Conservation (phyloP, 345 rosid species). For the Psidium friedrichsthalianum region DNA sequence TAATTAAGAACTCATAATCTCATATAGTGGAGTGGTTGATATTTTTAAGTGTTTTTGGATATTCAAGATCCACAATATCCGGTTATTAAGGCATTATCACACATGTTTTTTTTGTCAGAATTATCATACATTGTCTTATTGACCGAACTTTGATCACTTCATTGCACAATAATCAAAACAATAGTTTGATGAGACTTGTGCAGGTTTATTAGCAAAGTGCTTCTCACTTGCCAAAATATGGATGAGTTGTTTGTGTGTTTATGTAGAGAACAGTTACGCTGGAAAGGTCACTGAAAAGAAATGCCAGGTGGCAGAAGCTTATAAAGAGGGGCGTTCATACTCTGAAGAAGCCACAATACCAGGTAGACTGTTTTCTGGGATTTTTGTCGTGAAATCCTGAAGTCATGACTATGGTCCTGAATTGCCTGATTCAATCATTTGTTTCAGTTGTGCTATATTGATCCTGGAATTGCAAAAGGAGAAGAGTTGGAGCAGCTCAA, state of each 20-base stretch:
- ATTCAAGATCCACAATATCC: not conserved
- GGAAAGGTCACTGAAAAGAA: slow-evolving; percentile 44
- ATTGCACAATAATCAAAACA: not conserved
- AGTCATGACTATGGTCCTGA: not conserved
- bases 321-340: slow-evolving; percentile 73
- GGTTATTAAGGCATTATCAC: not conserved
- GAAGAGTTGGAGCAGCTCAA: slow-evolving; percentile 74
- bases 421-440: not conserved
- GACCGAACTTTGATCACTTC: not conserved
- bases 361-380: slow-evolving; percentile 23
- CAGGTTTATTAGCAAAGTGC: not conserved
- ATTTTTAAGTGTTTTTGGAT: not conserved
- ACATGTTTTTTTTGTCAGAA: not conserved
- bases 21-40: not conserved
- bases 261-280: slow-evolving; percentile 47
- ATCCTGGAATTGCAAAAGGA: slow-evolving; percentile 48
- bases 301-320: slow-evolving; percentile 53
- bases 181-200: not conserved
- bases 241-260: not conserved
- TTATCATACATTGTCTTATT: not conserved
- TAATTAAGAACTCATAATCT: not conserved
- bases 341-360: slow-evolving; percentile 54
- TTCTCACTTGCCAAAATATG: not conserved
- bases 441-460: slow-evolving; percentile 58
- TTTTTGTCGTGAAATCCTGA: not conserved